Conservation (phyloP, 2,329 filamentous ascomycete genomes). For the Rhexocercosporidium sp. region DNA sequence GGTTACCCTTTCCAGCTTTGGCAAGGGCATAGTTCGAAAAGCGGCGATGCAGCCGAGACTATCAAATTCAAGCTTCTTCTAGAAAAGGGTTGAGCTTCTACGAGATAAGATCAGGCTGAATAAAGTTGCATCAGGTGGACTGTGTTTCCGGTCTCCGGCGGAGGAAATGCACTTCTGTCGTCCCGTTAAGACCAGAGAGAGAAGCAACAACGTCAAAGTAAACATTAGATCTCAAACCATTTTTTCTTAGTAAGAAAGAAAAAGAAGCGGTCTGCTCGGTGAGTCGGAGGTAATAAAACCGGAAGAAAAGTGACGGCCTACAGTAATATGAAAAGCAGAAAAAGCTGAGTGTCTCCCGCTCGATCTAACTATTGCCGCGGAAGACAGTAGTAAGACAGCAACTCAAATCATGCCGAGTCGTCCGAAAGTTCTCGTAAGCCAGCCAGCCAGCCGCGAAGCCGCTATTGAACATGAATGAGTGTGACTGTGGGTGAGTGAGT, state of each 20-base stretch:
- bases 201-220: background rate
- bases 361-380: background rate
- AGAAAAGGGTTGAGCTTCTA: background rate
- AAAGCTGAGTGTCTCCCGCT: background rate
- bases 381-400: background rate
- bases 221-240: background rate
- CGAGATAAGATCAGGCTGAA: background rate
- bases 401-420: background rate
- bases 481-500: background rate
- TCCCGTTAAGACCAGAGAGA: background rate
- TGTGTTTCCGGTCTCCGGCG: background rate
- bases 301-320: background rate
- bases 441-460: background rate
- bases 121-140: background rate
- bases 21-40: background rate
- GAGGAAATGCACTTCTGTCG: background rate
- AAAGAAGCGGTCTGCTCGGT: background rate
- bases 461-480: background rate
- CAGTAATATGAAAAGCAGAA: background rate
- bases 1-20: background rate
- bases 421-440: constrained; percentile 1
- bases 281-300: background rate
- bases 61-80: constrained; percentile 13
- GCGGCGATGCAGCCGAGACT: background rate
- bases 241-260: background rate